A percentile compares a stretch with the other conserved stretches of the same genome.
phyloP scores from a whole-genome alignment of 306 rosid species.

The Lablab purpureus region DNA sequence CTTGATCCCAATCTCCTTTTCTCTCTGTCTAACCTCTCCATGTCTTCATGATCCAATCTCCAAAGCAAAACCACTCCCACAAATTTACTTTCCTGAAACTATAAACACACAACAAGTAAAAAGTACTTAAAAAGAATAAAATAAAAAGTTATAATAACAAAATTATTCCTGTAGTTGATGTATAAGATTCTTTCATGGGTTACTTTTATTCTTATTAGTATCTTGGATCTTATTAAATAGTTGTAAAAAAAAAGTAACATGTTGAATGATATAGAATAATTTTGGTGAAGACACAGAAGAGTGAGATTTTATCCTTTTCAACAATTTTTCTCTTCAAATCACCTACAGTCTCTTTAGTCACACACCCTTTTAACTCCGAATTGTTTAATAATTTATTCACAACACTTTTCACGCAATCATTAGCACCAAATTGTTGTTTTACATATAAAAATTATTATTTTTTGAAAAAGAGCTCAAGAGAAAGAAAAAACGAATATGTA shows the following conservation, averaged over 20 bases:
- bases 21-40: too few species aligned
- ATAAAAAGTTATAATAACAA: not conserved
- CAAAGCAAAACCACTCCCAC: not conserved
- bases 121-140: not conserved
- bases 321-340: not conserved
- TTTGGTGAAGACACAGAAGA: not conserved
- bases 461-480: not conserved
- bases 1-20: not conserved
- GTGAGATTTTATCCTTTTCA: not conserved
- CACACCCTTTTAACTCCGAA: not conserved
- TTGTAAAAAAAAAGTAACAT: not conserved
- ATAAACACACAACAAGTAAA: not conserved
- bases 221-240: not conserved
- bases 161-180: not conserved
- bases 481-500: slow-evolving; percentile 8
- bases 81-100: not conserved
- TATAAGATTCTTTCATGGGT: not conserved
- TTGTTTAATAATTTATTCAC: not conserved
- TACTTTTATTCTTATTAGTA: not conserved
- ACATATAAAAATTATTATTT: slow-evolving; percentile 5
- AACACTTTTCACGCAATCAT: not conserved
- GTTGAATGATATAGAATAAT: not conserved
- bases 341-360: not conserved
- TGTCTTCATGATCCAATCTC: not conserved
- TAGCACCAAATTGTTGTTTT: not conserved